Percentiles rank a stretch among this genome's conserved stretches.
Conservation (phyloP, 2,329 filamentous ascomycete genomes). For the Curvularia sp. region DNA sequence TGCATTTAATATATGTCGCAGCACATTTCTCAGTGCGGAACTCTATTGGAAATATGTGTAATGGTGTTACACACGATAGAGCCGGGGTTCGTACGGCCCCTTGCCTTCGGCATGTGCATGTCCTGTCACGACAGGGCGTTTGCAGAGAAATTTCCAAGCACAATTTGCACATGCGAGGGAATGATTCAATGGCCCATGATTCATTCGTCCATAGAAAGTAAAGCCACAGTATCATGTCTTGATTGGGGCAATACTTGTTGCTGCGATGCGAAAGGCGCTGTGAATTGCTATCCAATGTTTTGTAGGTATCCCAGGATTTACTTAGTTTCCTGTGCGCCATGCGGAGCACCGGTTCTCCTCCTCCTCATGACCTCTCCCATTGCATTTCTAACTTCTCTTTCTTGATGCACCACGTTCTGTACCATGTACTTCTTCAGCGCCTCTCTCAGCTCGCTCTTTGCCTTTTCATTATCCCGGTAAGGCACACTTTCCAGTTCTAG, state of each 20-base stretch:
- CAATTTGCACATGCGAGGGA: background rate
- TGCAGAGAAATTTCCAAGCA: background rate
- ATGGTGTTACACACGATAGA: background rate
- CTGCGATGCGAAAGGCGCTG: background rate
- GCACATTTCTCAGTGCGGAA: background rate
- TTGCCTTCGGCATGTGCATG: background rate
- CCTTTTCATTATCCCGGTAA: constrained; percentile 73
- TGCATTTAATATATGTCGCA: background rate
- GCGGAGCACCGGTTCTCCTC: constrained; percentile 67
- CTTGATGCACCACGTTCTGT: constrained; percentile 75
- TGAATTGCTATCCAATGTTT: background rate
- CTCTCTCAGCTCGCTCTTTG: constrained; percentile 66
- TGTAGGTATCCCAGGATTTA: background rate
- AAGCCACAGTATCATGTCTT: background rate
- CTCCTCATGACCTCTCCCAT: constrained; percentile 71
- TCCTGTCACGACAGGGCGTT: background rate
- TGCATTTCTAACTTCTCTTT: constrained; percentile 82
- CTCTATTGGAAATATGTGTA: background rate
- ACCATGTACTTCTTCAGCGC: constrained; percentile 87
- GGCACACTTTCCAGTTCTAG: constrained; percentile 82
- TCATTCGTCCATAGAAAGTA: background rate
- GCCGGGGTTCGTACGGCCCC: background rate
- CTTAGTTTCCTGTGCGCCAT: constrained; percentile 57
- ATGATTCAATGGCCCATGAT: background rate
- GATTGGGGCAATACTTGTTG: background rate